Conservation (phyloP, 495 filamentous ascomycete genomes). For the Platismatia glauca region DNA sequence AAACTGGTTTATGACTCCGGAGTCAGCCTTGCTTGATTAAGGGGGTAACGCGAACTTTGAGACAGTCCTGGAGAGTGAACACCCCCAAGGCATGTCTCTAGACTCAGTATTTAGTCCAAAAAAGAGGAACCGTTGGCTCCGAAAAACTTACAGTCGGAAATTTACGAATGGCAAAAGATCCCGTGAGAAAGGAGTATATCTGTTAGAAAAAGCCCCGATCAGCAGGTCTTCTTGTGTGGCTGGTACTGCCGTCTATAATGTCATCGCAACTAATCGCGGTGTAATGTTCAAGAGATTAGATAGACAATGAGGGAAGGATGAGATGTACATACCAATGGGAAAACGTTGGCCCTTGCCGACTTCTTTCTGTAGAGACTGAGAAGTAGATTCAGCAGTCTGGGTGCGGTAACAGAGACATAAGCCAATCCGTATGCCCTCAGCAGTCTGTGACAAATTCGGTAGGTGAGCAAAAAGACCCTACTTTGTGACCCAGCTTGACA, state of each 20-base stretch:
- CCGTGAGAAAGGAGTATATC: conserved; percentile 27
- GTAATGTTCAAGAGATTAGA: not conserved
- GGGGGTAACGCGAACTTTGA: no score
- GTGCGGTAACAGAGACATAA: conserved; percentile 14
- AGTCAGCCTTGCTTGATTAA: no score
- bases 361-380: conserved; percentile 7
- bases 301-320: not conserved
- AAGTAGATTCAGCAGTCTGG: conserved; percentile 16
- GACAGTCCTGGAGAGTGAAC: no score
- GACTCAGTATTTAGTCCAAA: no score
- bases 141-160: no score
- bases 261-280: not conserved
- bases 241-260: not conserved
- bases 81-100: no score
- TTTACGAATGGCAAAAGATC: conserved; percentile 37
- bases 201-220: not conserved
- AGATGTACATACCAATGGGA: conserved; percentile 6
- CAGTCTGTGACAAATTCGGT: not conserved
- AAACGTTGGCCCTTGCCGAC: not conserved
- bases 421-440: conserved; percentile 19
- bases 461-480: not conserved
- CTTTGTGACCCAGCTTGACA: not conserved
- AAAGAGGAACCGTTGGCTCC: no score
- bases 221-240: not conserved
- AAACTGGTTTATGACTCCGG: no score